phyloP scores from a whole-genome alignment of 2,329 filamentous ascomycete genomes.

The Fusarium sp. region DNA sequence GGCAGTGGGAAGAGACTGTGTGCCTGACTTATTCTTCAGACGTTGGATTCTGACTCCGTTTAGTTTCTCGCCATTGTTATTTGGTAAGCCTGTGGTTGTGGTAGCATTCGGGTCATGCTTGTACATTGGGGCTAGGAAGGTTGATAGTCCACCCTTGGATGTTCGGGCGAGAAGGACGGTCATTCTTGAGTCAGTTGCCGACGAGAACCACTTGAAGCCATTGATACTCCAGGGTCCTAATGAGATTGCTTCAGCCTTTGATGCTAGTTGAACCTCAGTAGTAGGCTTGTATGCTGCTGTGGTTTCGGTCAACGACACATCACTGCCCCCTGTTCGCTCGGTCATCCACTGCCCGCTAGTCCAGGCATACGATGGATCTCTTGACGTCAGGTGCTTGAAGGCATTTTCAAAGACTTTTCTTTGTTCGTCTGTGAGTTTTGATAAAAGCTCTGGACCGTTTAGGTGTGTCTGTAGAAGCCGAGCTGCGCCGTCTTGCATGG shows the following conservation, averaged over 20 bases:
- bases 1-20: constrained; percentile 77
- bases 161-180: constrained; percentile 75
- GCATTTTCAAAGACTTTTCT: constrained; percentile 66
- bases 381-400: constrained; percentile 67
- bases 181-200: constrained; percentile 60
- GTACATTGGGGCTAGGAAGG: constrained; percentile 76
- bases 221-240: constrained; percentile 73
- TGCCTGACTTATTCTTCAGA: constrained; percentile 81
- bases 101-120: constrained; percentile 55
- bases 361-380: constrained; percentile 69
- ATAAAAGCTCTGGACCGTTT: constrained; percentile 46
- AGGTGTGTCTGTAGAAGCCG: constrained; percentile 65
- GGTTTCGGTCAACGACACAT: constrained; percentile 78
- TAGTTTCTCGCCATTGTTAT: constrained; percentile 59
- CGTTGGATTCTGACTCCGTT: constrained; percentile 79
- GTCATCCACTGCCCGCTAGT: constrained; percentile 87
- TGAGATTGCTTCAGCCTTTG: constrained; percentile 46
- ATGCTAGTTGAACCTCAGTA: constrained; percentile 14
- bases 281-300: constrained; percentile 58
- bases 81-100: constrained; percentile 48
- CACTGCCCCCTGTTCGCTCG: constrained; percentile 77
- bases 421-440: constrained; percentile 49
- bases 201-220: constrained; percentile 75
- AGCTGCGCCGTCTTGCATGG: constrained; percentile 77
- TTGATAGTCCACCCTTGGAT: constrained; percentile 42